Evolutionary conservation across 768 basidiomycete species (phyloP).

Genomic region (Rhodotorula babjevae): DNA sequence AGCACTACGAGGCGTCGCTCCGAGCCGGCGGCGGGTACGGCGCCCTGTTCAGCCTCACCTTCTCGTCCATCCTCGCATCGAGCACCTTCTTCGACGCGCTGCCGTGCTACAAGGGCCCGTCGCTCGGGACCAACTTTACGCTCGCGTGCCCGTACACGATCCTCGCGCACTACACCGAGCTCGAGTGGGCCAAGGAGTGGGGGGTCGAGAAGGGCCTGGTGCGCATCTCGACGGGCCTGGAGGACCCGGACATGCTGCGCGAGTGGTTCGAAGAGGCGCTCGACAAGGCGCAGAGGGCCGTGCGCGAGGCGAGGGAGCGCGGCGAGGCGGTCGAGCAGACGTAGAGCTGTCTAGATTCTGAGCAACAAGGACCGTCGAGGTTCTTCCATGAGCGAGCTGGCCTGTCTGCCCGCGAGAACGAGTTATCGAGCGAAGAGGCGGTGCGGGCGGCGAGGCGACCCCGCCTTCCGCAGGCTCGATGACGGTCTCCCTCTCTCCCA

Average conservation of each 20-base stretch:
- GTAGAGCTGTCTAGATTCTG: background rate
- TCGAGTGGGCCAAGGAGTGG: constrained; percentile 83
- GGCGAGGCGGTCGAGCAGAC: constrained; percentile 8
- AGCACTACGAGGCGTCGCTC: constrained; percentile 68
- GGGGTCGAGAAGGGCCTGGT: constrained; percentile 81
- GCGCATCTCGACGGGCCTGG: constrained; percentile 85
- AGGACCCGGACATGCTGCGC: constrained; percentile 60
- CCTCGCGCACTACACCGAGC: constrained; percentile 79
- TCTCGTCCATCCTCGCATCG: constrained; percentile 58
- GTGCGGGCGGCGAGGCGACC: too few relatives aligned
- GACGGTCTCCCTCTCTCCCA: too few relatives aligned
- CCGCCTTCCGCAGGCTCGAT: too few relatives aligned
- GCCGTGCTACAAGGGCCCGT: constrained; percentile 77
- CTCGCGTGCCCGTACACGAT: constrained; percentile 90
- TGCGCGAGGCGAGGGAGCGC: constrained; percentile 10
- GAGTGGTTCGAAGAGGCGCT: constrained; percentile 62
- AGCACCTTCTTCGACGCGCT: constrained; percentile 57
- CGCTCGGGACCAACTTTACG: constrained; percentile 85
- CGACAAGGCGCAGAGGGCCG: constrained; percentile 62
- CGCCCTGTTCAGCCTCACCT: constrained; percentile 59
- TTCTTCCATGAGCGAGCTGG: too few relatives aligned
- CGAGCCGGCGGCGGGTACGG: constrained; percentile 45
- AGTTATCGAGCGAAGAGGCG: too few relatives aligned
- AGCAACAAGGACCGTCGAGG: background rate
- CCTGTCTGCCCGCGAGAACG: too few relatives aligned